Conservation (phyloP, 2,329 filamentous ascomycete genomes). For the Clarireedia monteithiana region DNA sequence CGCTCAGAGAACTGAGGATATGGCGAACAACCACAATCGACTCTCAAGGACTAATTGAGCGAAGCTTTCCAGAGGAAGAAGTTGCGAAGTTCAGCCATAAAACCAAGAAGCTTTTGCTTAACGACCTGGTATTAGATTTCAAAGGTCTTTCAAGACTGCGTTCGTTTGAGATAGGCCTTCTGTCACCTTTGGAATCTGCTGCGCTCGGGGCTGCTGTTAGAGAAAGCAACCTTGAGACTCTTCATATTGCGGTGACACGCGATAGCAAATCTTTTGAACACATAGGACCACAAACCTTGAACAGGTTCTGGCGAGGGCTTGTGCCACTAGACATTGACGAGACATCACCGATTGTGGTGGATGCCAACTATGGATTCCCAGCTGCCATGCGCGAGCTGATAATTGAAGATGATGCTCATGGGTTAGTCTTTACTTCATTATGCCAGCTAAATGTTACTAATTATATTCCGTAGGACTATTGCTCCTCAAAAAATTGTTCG, state of each 20-base stretch:
- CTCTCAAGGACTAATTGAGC: conserved; percentile 1
- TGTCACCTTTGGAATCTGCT: conserved; percentile 8
- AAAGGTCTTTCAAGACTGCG: conserved; percentile 4
- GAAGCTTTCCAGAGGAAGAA: not conserved
- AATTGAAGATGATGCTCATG: conserved; percentile 9
- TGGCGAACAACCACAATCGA: conserved; percentile 8
- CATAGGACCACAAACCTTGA: conserved; percentile 1
- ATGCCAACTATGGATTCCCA: conserved; percentile 4
- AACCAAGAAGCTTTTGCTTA: not conserved
- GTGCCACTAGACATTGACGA: conserved; percentile 7
- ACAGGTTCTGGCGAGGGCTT: conserved; percentile 2
- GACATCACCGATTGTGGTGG: not conserved
- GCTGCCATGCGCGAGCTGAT: conserved; percentile 5
- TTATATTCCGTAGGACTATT: not conserved
- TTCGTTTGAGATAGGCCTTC: conserved; percentile 6
- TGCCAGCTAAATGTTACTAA: not conserved
- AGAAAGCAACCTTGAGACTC: conserved; percentile 5
- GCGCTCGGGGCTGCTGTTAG: conserved; percentile 4
- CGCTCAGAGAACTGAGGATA: conserved; percentile 7
- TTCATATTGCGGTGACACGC: conserved; percentile 8
- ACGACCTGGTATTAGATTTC: conserved; percentile 5
- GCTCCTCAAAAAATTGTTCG: conserved; percentile 4
- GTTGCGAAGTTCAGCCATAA: not conserved
- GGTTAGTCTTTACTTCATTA: not conserved
- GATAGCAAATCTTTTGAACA: conserved; percentile 3